Conservation (phyloP, 352 stramenopile genomes). For the Phytophthora ohioensis region DNA sequence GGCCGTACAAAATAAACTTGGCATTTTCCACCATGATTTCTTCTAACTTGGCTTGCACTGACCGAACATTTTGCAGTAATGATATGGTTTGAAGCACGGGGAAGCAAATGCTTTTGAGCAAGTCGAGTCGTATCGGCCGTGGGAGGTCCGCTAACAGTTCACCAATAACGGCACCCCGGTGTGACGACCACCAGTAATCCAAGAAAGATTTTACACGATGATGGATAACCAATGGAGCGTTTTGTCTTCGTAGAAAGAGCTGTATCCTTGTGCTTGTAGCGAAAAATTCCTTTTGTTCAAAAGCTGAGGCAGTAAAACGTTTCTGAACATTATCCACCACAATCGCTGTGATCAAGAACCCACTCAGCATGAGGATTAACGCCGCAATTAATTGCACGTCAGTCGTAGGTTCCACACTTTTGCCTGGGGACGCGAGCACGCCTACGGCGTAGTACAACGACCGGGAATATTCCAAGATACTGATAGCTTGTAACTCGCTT, state of each 20-base stretch:
- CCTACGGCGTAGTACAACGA: slow-evolving; percentile 57
- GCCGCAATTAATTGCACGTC: slow-evolving; percentile 47
- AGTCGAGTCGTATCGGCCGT: slow-evolving; percentile 51
- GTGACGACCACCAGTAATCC: slow-evolving; percentile 76
- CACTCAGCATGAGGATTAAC: slow-evolving; percentile 57
- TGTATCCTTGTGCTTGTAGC: slow-evolving; percentile 59
- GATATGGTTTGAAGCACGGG: slow-evolving; percentile 57
- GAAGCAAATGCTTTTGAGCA: slow-evolving; percentile 55
- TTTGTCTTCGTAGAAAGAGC: slow-evolving; percentile 62
- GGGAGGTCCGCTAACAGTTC: slow-evolving; percentile 63
- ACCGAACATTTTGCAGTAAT: slow-evolving; percentile 42
- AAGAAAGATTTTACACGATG: slow-evolving; percentile 68
- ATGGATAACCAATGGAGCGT: slow-evolving; percentile 52
- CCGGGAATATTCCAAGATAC: slow-evolving; percentile 41
- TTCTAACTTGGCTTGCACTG: slow-evolving; percentile 47
- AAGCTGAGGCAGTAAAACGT: slow-evolving; percentile 56
- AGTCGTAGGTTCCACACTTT: slow-evolving; percentile 53
- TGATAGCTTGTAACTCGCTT: slow-evolving; percentile 22
- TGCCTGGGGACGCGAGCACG: slow-evolving; percentile 49
- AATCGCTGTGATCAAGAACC: slow-evolving; percentile 51
- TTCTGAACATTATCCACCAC: slow-evolving; percentile 67
- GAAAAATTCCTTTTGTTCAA: slow-evolving; percentile 73
- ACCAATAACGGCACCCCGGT: slow-evolving; percentile 57
- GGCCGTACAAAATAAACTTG: slow-evolving; percentile 64
- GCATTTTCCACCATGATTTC: slow-evolving; percentile 57